Evolutionary conservation across 371 early-diverging fungal genomes (phyloP), one percentile per base, ranked within the genome.

Genomic region (Rhizopus delemar): DNA sequence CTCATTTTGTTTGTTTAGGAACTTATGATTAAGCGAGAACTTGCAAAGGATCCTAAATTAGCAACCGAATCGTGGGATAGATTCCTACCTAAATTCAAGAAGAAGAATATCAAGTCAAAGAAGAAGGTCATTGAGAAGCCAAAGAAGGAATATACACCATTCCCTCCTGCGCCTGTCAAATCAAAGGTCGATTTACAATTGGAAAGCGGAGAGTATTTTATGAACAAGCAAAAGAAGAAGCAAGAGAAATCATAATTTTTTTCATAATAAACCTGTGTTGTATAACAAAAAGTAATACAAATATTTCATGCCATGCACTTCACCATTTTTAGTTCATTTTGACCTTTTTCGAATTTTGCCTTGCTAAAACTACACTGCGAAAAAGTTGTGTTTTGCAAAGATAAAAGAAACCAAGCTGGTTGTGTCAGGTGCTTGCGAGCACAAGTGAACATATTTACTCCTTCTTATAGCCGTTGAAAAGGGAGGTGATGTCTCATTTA

Each of bases 21-120:
- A 78, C 76, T 99, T 39, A 99, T 99, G 97, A 96, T 99, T 70
- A 96, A 96, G 66, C 89, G 96, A 53, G 99, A 99, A 70, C 79
- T 99, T 34, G 94, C 93, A 34, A 97, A 97, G 70, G 99, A 99
- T 77, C 92, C 93, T 1, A 93, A 92, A 57, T 82, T 98, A 60
- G 93, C 94, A 41, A 85, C 89, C 39, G 99, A 99, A 73, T 90
- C 90, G 16, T 99, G 99, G 99, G 98, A 98, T 59, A 84, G 99
- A 51, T 99, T 98, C 81, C 80, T 99, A 51, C 99, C 99, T 7
- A 85, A 97, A 61, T 96, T 98, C 86, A 95, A 95, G 71, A 98
- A 98, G 86, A 87, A 85, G 72, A 92, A 92, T 56, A 77, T 85
- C 63, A 91, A 93, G 75, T 76, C 86, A 41, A 84, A 88, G 73